A percentile compares a stretch with the other conserved stretches of the same genome.
phyloP scores from a whole-genome alignment of 202 grass and related monocot species.

The Musa balbisiana region DNA sequence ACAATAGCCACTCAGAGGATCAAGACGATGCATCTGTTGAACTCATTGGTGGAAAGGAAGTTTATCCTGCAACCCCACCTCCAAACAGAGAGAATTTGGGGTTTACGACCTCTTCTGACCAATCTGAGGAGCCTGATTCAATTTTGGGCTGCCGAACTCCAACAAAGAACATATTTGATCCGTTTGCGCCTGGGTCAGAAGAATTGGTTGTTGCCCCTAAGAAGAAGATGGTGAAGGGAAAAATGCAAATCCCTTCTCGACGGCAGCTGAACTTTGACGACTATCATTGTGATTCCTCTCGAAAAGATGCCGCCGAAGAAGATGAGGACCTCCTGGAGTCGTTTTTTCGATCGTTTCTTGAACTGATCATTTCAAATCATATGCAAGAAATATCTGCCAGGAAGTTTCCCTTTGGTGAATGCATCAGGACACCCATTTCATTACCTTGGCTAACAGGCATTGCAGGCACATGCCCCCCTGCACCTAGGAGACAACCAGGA shows the following conservation, averaged over 20 bases:
- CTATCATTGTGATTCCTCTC: constrained; percentile 27
- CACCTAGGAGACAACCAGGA: not conserved
- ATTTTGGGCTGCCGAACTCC: constrained; percentile 49
- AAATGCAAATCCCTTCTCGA: constrained; percentile 24
- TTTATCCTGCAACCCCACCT: not conserved
- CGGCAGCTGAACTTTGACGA: constrained; percentile 63
- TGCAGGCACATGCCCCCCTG: not conserved
- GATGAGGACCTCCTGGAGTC: constrained; percentile 33
- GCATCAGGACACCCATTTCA: constrained; percentile 35
- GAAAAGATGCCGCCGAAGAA: constrained; percentile 39
- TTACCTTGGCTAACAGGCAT: constrained; percentile 22
- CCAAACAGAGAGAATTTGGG: constrained; percentile 8
- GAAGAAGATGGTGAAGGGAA: constrained; percentile 42
- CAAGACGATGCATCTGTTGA: not conserved
- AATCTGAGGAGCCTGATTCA: constrained; percentile 15
- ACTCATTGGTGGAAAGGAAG: not conserved
- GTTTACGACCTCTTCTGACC: constrained; percentile 8
- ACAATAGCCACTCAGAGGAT: not conserved
- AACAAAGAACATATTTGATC: constrained; percentile 65
- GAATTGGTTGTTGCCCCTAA: constrained; percentile 53
- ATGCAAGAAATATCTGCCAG: constrained; percentile 26
- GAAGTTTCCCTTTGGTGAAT: constrained; percentile 17
- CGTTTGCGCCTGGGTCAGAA: constrained; percentile 69
- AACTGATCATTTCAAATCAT: constrained; percentile 50
- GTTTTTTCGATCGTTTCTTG: constrained; percentile 56